Evolutionary conservation across 768 basidiomycete genomes (phyloP).

Genomic region (Amanita pallidorosea): DNA sequence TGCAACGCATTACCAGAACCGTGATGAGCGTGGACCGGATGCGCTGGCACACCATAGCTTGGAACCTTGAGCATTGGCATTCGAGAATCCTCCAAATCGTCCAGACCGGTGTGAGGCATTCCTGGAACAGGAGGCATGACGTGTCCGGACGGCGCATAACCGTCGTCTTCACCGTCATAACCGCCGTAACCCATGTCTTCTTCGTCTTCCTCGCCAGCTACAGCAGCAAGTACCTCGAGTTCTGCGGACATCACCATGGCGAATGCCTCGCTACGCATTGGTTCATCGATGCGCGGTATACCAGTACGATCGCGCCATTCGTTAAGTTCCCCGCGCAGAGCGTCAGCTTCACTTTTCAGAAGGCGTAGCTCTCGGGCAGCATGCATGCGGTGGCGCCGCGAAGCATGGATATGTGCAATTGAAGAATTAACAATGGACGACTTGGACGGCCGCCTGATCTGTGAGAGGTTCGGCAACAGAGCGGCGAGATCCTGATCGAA

Average conservation of each 20-base stretch:
- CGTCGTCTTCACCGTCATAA: constrained; percentile 25
- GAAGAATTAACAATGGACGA: constrained; percentile 94
- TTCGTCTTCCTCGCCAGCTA: constrained; percentile 42
- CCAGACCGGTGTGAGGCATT: constrained; percentile 8
- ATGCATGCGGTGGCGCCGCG: constrained; percentile 70
- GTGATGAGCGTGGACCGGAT: not conserved
- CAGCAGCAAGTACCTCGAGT: constrained; percentile 48
- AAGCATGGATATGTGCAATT: constrained; percentile 80
- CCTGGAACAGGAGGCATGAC: constrained; percentile 3
- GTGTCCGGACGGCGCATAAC: constrained; percentile 16
- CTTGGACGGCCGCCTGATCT: constrained; percentile 91
- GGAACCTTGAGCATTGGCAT: constrained; percentile 24
- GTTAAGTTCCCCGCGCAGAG: constrained; percentile 84
- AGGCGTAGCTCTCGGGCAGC: constrained; percentile 75
- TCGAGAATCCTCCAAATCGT: constrained; percentile 23
- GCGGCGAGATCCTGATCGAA: constrained; percentile 77
- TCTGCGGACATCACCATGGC: constrained; percentile 60
- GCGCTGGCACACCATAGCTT: constrained; percentile 16
- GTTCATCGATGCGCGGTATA: constrained; percentile 64
- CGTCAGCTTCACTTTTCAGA: constrained; percentile 74
- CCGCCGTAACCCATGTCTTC: constrained; percentile 25
- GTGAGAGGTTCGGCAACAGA: constrained; percentile 81
- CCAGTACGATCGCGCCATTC: constrained; percentile 80
- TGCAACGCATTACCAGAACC: constrained; percentile 7
- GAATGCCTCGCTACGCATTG: constrained; percentile 62